Evolutionary conservation across 1,284 basidiomycete genomes (phyloP), one percentile per base, ranked within the genome.

Genomic region (Boletus coffeatus): DNA sequence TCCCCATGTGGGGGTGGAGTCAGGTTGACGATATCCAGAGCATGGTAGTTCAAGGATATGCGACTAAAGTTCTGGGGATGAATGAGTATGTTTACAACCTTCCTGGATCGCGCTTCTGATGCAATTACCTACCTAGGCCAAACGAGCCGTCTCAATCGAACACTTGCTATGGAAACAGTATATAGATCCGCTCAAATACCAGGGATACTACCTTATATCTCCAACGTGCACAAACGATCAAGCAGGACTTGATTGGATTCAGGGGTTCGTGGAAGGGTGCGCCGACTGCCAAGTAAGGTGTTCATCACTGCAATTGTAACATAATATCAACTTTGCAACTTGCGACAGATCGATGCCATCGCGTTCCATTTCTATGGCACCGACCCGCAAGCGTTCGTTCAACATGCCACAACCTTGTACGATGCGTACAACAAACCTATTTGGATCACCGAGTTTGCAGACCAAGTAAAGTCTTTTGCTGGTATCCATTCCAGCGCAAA

Each of bases 371-470:
- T 79, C 74, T 93, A 93, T 70, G 87, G 84, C 62, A 83, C 80
- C 16, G 70, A 78, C 11, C 69, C 82, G 0, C 62, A 78, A 0
- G 77, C 77, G 13, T 81, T 93, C 69, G 80, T 85, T 56, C 62
- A 67, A 5, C 85, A 87, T 67, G 72, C 89, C 53, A 71, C 75
- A 7, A 73, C 80, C 29, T 84, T 83, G 72, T 78, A 90, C 71
- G 69, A 74, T 36, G 76, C 79, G 2, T 91, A 86, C 71, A 67
- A 75, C 29, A 70, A 74, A 61, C 77, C 78, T 14, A 78, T 93
- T 65, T 84, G 82, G 81, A 74, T 90, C 60, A 91, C 90, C 6
- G 92, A 92, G 71, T 86, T 83, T 67, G 88, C 87, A 62, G 85
- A 85, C 76, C 79, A 85, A 77, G 86, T 86, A 66, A 16, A 56